Conservation (phyloP, 805 yeast species). For the Zygoascus bituminiphila region DNA sequence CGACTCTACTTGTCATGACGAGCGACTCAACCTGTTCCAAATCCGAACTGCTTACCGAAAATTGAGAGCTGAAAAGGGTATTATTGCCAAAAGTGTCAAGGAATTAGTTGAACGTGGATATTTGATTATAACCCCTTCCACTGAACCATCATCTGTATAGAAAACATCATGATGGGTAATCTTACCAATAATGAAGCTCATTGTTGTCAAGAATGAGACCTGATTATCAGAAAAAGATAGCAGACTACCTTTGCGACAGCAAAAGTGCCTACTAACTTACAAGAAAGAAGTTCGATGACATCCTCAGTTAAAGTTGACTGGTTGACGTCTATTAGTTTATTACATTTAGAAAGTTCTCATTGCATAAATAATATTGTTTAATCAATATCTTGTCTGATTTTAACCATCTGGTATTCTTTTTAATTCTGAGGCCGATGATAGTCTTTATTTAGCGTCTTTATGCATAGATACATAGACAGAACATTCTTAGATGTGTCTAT, state of each 20-base stretch:
- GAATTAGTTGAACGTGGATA: constrained; percentile 5
- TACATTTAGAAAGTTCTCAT: neutral
- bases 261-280: neutral
- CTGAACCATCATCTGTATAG: too few relatives aligned
- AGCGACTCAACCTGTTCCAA: neutral
- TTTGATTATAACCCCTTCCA: neutral
- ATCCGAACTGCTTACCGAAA: constrained; percentile 2
- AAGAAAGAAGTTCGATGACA: neutral
- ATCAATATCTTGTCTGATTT: neutral
- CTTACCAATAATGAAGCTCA: neutral
- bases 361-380: neutral
- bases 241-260: too few relatives aligned
- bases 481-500: neutral
- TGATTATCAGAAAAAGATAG: too few relatives aligned
- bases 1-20: neutral
- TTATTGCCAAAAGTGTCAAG: neutral
- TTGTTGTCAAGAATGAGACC: too few relatives aligned
- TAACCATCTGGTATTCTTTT: neutral
- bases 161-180: neutral
- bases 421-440: neutral
- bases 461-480: neutral
- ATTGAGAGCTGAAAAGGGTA: constrained; percentile 4
- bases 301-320: neutral
- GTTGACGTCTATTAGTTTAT: neutral
- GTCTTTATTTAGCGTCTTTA: neutral